Evolutionary conservation across 306 rosid species (phyloP).

Genomic region (Sphenostylis stenocarpa): DNA sequence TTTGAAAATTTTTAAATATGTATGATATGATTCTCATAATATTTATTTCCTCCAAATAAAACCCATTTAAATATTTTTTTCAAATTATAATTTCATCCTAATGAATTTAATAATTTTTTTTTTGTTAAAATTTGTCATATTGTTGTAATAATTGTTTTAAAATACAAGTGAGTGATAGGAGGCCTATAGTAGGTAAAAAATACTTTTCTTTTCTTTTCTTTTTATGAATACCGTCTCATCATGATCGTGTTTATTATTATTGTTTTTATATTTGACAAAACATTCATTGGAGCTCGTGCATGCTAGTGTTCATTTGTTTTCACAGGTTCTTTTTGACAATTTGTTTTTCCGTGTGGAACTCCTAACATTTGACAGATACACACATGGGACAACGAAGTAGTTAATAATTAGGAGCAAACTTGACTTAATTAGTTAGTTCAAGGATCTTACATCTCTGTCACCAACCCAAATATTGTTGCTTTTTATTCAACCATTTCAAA

Average conservation of each 20-base stretch:
- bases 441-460: background rate
- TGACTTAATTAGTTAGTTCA: constrained; percentile 28
- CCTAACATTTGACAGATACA: constrained; percentile 38
- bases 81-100: background rate
- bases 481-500: constrained; percentile 10
- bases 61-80: background rate
- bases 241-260: background rate
- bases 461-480: background rate
- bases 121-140: background rate
- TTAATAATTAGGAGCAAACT: constrained; percentile 22
- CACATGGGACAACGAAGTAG: constrained; percentile 41
- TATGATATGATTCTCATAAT: background rate
- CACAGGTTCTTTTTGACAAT: background rate
- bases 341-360: background rate
- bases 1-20: no score
- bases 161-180: background rate
- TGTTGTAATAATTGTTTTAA: background rate
- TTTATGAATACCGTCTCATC: background rate
- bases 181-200: background rate
- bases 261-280: background rate
- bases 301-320: background rate
- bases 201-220: no score
- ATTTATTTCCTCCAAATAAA: background rate
- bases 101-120: background rate
- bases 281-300: background rate